These are phyloP conservation scores for Coffea eugenioides DNA, from an alignment of 257 asterid species.

Conservation along the genomic window DNA sequence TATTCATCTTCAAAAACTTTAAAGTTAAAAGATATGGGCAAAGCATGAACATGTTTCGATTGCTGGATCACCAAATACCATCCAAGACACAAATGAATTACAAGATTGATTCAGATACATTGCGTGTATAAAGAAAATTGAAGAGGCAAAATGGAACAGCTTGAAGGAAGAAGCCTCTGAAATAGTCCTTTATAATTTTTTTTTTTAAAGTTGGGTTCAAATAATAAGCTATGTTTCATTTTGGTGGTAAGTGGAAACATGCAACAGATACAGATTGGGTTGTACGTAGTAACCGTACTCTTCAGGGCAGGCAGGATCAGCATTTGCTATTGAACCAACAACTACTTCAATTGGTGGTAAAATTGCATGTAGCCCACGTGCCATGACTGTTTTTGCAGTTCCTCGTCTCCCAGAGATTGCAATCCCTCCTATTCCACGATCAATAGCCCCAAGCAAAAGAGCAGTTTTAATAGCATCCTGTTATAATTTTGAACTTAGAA, in stretches of 20 bases:
- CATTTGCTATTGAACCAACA: constrained; percentile 74
- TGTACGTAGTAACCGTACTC: constrained; percentile 58
- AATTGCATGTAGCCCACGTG: constrained; percentile 96
- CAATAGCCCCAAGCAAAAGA: constrained; percentile 94
- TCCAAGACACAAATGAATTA: neutral
- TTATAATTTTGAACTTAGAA: constrained; percentile 18
- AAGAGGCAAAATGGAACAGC: neutral
- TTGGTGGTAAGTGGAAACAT: neutral
- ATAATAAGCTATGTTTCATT: neutral
- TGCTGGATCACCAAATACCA: neutral
- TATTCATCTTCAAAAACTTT: neutral
- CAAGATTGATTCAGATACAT: neutral
- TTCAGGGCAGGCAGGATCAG: constrained; percentile 75
- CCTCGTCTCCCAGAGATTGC: constrained; percentile 97
- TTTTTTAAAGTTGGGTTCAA: neutral
- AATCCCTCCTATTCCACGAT: constrained; percentile 95
- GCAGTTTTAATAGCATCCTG: constrained; percentile 98
- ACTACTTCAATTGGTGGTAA: constrained; percentile 97
- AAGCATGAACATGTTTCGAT: neutral
- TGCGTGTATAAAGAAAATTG: neutral
- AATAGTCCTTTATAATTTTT: neutral
- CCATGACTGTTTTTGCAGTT: constrained; percentile 98
- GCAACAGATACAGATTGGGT: neutral
- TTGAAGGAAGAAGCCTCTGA: constrained; percentile 1
- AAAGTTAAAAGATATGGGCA: too few species aligned